Percentiles rank a stretch among this genome's conserved stretches.
phyloP scores from a whole-genome alignment of 2,329 filamentous ascomycete genomes.

The Alternaria infectoria region DNA sequence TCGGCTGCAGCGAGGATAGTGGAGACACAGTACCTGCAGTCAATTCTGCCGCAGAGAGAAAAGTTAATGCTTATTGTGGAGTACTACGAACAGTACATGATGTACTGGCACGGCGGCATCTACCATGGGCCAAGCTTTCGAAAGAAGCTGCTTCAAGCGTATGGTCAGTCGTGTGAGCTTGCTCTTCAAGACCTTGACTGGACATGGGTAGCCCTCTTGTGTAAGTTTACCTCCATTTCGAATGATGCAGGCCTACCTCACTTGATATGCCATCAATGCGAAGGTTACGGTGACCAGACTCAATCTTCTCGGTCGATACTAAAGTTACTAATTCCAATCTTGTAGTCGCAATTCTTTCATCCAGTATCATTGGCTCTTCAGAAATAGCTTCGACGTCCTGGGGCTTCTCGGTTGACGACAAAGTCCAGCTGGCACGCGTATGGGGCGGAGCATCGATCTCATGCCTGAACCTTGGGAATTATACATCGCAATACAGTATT shows the following conservation, averaged over 20 bases:
- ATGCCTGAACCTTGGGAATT: constrained; percentile 56
- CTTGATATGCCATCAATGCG: background rate
- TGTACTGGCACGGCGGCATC: constrained; percentile 51
- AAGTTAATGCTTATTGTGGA: constrained; percentile 40
- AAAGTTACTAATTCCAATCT: constrained; percentile 18
- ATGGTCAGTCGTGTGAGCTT: constrained; percentile 45
- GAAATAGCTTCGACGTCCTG: constrained; percentile 45
- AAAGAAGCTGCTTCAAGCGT: constrained; percentile 49
- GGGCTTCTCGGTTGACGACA: constrained; percentile 54
- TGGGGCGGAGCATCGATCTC: constrained; percentile 57
- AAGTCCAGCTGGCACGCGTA: constrained; percentile 49
- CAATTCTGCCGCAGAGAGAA: constrained; percentile 43
- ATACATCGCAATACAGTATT: constrained; percentile 49
- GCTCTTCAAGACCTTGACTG: constrained; percentile 43
- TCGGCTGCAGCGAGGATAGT: constrained; percentile 32
- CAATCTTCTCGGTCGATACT: background rate
- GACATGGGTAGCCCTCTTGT: constrained; percentile 52
- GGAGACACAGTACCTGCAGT: constrained; percentile 43
- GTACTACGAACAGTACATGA: constrained; percentile 49
- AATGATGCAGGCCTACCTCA: background rate
- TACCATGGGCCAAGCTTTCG: constrained; percentile 49
- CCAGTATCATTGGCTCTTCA: constrained; percentile 52
- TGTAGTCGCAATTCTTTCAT: constrained; percentile 50
- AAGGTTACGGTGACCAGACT: background rate
- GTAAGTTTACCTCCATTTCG: background rate